Conservation (phyloP, 2,329 filamentous ascomycete genomes). For the Sporothrix pallida region DNA sequence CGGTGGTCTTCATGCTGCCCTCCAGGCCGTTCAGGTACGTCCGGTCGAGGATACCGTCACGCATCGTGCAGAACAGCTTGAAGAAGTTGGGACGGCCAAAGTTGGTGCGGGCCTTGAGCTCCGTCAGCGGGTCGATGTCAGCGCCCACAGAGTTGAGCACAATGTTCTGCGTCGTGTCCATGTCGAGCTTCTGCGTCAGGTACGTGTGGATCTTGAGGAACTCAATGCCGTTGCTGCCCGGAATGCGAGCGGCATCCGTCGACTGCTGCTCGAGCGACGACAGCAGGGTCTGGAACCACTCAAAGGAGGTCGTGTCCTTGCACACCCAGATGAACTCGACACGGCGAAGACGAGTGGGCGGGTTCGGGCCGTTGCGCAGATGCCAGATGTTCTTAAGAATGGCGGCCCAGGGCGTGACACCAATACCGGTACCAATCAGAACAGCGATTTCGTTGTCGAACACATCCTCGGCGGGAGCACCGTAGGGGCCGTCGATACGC, state of each 20-base stretch:
- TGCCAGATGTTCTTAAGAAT: conserved; percentile 99
- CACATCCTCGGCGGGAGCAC: conserved; percentile 95
- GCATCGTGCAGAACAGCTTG: conserved; percentile 80
- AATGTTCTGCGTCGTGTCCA: conserved; percentile 94
- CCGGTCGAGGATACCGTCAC: conserved; percentile 82
- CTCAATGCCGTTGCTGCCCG: conserved; percentile 72
- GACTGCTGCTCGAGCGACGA: conserved; percentile 90
- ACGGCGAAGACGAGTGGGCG: conserved; percentile 83
- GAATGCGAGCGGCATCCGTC: conserved; percentile 68
- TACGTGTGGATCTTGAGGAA: conserved; percentile 99
- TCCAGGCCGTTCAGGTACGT: conserved; percentile 85
- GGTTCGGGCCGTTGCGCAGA: conserved; percentile 85
- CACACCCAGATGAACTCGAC: conserved; percentile 99
- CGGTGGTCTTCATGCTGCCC: conserved; percentile 75
- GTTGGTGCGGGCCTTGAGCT: conserved; percentile 87
- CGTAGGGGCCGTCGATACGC: conserved; percentile 93
- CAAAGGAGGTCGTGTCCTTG: conserved; percentile 92
- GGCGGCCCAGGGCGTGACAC: conserved; percentile 83
- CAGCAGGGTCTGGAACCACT: conserved; percentile 97
- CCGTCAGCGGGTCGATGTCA: conserved; percentile 86
- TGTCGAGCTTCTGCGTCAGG: conserved; percentile 89
- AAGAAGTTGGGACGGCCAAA: conserved; percentile 92
- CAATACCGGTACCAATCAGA: conserved; percentile 84
- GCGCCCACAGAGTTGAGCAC: conserved; percentile 93
- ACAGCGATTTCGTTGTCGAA: conserved; percentile 92